A percentile compares a stretch with the other conserved stretches of the same genome.
These are phyloP conservation scores for Colletotrichum spaethianum DNA, from an alignment of 2,329 filamentous ascomycete genomes.

Conservation along the genomic window DNA sequence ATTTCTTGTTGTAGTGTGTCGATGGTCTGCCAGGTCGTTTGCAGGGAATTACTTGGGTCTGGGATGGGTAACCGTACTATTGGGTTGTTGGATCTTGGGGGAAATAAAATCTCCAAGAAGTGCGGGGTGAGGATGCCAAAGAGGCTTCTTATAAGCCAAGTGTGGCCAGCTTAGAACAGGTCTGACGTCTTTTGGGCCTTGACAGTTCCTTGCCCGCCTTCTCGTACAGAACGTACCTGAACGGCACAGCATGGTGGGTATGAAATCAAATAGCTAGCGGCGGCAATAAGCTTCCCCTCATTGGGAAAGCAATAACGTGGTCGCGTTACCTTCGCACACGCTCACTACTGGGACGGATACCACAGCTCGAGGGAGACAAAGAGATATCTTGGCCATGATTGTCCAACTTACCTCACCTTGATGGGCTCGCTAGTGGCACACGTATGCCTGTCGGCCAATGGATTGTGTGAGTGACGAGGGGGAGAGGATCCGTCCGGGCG, in stretches of 20 bases:
- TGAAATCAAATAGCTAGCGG: background rate
- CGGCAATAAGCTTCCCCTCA: background rate
- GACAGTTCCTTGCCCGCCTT: background rate
- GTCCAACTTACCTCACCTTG: slow-evolving; percentile 7
- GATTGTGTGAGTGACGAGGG: background rate
- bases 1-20: background rate
- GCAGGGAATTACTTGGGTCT: background rate
- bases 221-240: slow-evolving; percentile 4
- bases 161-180: background rate
- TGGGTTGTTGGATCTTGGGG: background rate
- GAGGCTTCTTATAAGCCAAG: slow-evolving; percentile 24
- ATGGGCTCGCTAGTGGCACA: slow-evolving; percentile 9
- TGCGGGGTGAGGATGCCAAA: slow-evolving; percentile 14
- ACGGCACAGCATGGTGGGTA: slow-evolving; percentile 7
- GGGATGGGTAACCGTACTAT: background rate
- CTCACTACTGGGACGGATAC: slow-evolving; percentile 5
- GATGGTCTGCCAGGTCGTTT: too few species aligned
- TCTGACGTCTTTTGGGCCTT: slow-evolving; percentile 35
- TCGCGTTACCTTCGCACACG: background rate
- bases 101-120: background rate
- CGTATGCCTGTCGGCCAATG: background rate
- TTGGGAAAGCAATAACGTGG: background rate
- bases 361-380: slow-evolving; percentile 18
- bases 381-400: slow-evolving; percentile 22
- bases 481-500: background rate